Evolutionary conservation across 176 grass and related monocot species (phyloP), one percentile per base, ranked within the genome.

Genomic region (Triticum timopheevii): DNA sequence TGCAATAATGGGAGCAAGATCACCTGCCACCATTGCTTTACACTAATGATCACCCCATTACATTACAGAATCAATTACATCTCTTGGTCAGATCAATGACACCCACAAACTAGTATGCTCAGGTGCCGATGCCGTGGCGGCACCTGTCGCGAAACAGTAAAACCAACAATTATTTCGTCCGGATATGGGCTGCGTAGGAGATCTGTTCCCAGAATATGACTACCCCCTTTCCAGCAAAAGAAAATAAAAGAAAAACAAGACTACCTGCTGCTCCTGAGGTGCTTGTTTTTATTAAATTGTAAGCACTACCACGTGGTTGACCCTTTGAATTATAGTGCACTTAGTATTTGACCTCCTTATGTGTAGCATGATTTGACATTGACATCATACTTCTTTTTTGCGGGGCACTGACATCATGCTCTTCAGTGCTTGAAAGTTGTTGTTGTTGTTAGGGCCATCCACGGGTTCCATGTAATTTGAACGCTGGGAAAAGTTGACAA

Each of bases 141-240:
- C 69, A 50, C 61, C 75, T 70, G 69, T 91, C 77, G 2, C 35
- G 13, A 24, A 62, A 76, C 76, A 84, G 76, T 81, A 38, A 63
- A 83, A 84, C 22, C 75, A 75, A 45, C 12, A 30, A 50, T 59
- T 28, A 19, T 5, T 2, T 3, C 5, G 3, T 5, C 12, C 13
- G 9, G 79, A 66, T 87, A 87, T 83, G 84, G 80, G 73, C 89
- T 90, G 87, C 56, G 44, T 59, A 83, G 80, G 58, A 58, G 35
- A 84, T 54, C n/a, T 42, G 79, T 73, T 47, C 52, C 79, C 40
- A 44, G 40, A 44, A 44, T 44, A 44, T 11, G 8, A 44, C 40
- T 11, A 44, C 9, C 40, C 8, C 10, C 40, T 44, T 44, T 44
- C 40, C 40, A 38, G 36, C 36, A 38, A 38, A 38, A 38, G 36